Conservation (phyloP, 306 rosid genomes). For the Gynostemma pentaphyllum region DNA sequence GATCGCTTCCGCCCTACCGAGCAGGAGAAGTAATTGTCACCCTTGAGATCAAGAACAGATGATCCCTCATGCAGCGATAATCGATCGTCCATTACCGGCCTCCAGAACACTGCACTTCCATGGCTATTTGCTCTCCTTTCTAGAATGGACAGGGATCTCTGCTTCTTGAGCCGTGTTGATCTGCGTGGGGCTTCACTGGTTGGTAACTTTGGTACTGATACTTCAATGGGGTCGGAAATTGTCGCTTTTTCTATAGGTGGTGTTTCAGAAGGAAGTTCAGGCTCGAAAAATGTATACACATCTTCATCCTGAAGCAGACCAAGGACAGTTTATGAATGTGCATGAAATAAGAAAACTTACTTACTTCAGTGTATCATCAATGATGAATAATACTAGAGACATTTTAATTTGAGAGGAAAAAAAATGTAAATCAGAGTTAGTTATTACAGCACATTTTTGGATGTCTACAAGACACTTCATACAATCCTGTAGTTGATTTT, state of each 20-base stretch:
- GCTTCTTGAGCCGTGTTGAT: slow-evolving; percentile 50
- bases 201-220: slow-evolving; percentile 32
- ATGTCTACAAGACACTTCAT: background rate
- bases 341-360: background rate
- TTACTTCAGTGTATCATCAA: too few relatives aligned
- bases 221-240: slow-evolving; percentile 21
- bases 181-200: slow-evolving; percentile 28
- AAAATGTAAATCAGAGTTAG: too few relatives aligned
- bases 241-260: slow-evolving; percentile 29
- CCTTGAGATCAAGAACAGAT: slow-evolving; percentile 82
- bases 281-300: slow-evolving; percentile 76
- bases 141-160: slow-evolving; percentile 51
- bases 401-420: too few relatives aligned
- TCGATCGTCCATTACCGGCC: slow-evolving; percentile 32
- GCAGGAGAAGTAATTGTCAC: slow-evolving; percentile 84
- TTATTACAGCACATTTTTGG: too few relatives aligned
- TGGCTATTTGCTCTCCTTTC: slow-evolving; percentile 36
- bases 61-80: slow-evolving; percentile 55
- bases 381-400: background rate
- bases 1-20: slow-evolving; percentile 65
- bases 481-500: background rate
- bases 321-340: background rate
- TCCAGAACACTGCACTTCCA: slow-evolving; percentile 23
- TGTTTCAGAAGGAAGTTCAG: slow-evolving; percentile 64
- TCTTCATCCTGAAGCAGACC: slow-evolving; percentile 64